These are phyloP conservation scores for Clitopilus hobsonii DNA, from an alignment of 768 basidiomycete species.

Conservation along the genomic window DNA sequence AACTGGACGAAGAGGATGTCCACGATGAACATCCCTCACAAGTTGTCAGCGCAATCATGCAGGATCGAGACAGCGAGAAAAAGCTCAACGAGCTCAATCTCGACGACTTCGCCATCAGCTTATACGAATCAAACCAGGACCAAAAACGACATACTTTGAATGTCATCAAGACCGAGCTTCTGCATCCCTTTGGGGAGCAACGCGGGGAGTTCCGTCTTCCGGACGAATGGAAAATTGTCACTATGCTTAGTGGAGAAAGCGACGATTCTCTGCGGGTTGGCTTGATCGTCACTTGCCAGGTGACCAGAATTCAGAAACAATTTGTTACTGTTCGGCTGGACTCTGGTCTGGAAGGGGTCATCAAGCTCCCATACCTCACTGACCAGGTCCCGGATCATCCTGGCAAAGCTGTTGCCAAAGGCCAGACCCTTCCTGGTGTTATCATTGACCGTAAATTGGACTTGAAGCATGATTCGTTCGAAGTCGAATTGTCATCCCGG, in stretches of 20 bases:
- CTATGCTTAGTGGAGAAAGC: constrained; percentile 96
- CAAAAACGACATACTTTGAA: constrained; percentile 88
- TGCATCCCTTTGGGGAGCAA: constrained; percentile 74
- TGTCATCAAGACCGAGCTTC: constrained; percentile 82
- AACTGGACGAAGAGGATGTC: constrained; percentile 96
- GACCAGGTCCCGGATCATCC: constrained; percentile 37
- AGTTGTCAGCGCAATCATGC: constrained; percentile 82
- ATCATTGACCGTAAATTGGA: constrained; percentile 70
- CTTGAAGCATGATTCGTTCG: constrained; percentile 55
- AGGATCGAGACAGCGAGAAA: constrained; percentile 68
- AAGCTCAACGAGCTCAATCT: constrained; percentile 89
- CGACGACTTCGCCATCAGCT: constrained; percentile 93
- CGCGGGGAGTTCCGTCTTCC: constrained; percentile 64
- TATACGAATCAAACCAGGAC: constrained; percentile 78
- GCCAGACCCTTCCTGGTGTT: constrained; percentile 76
- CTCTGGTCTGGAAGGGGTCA: constrained; percentile 85
- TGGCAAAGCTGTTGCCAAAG: constrained; percentile 58
- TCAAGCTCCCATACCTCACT: constrained; percentile 55
- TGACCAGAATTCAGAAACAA: constrained; percentile 49
- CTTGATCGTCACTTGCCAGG: constrained; percentile 74
- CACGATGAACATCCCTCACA: constrained; percentile 90
- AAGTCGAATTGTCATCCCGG: constrained; percentile 72
- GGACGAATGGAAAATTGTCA: constrained; percentile 75
- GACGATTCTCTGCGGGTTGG: constrained; percentile 69
- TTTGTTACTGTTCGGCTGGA: constrained; percentile 74